These are phyloP conservation scores for Pestalotiopsis sp. DNA, from an alignment of 2,329 filamentous ascomycete genomes.

Conservation along the genomic window DNA sequence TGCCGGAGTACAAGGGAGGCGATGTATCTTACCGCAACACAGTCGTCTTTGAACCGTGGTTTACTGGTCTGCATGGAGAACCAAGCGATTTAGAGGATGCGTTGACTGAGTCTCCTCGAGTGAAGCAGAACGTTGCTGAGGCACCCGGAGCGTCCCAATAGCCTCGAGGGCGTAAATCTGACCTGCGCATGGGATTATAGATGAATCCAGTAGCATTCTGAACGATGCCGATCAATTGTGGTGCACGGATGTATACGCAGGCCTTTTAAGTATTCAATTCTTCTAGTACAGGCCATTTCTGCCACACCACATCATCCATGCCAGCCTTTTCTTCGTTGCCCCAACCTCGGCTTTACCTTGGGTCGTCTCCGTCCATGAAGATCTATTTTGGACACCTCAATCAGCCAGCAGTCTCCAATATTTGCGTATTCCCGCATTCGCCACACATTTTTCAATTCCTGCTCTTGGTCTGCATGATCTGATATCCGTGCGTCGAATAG, in stretches of 20 bases:
- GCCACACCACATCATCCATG: background rate
- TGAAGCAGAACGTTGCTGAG: background rate
- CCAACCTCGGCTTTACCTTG: background rate
- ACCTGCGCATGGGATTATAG: too few species aligned
- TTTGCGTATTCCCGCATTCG: background rate
- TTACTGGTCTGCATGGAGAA: constrained; percentile 3
- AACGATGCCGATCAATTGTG: too few species aligned
- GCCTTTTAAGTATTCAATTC: background rate
- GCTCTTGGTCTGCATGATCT: background rate
- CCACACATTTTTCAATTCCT: background rate
- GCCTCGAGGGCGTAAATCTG: background rate
- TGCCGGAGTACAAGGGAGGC: constrained; percentile 5
- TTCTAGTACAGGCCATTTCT: background rate
- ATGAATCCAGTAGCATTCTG: too few species aligned
- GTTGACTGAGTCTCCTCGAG: background rate
- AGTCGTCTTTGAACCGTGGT: constrained; percentile 5
- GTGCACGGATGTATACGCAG: background rate
- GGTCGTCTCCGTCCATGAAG: background rate
- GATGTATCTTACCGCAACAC: background rate
- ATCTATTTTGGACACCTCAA: background rate
- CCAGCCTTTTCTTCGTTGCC: background rate
- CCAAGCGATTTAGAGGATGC: background rate
- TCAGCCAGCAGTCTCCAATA: background rate
- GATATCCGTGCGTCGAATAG: background rate
- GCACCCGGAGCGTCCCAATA: background rate